These are phyloP conservation scores for Pseudopyricularia cyperi DNA, from an alignment of 2,329 filamentous ascomycete species.

Conservation along the genomic window DNA sequence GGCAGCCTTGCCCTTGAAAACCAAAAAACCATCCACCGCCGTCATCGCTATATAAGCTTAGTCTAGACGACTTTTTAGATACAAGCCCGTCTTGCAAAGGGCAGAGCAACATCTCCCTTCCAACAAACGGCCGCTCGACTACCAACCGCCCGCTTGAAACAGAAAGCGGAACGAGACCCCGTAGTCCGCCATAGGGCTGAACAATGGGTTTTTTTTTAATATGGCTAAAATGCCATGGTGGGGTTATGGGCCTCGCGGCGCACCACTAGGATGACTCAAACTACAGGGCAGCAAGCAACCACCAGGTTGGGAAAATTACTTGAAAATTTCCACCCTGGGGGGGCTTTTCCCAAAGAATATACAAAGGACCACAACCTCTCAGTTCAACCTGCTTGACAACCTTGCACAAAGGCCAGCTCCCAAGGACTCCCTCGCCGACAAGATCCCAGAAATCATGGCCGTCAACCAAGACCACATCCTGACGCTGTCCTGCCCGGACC, in stretches of 20 bases:
- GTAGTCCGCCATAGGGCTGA: not conserved
- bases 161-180: too few species aligned
- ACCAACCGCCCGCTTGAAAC: too few species aligned
- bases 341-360: not conserved
- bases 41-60: too few species aligned
- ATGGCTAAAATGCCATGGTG: not conserved
- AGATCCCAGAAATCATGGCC: slow-evolving; percentile 18
- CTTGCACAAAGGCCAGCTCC: not conserved
- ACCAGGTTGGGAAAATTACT: not conserved
- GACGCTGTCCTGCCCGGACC: slow-evolving; percentile 73
- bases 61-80: too few species aligned
- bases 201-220: not conserved
- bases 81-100: too few species aligned
- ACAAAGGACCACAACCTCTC: not conserved
- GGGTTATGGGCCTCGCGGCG: not conserved
- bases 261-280: not conserved
- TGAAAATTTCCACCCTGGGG: not conserved
- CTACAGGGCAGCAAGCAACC: not conserved
- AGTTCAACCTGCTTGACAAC: not conserved
- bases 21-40: too few species aligned
- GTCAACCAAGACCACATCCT: slow-evolving; percentile 50
- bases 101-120: too few species aligned
- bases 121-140: too few species aligned
- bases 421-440: not conserved
- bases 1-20: too few species aligned